Evolutionary conservation across 2,329 filamentous ascomycete genomes (phyloP), one percentile per base, ranked within the genome.

Genomic region (Fusarium incarnatum): DNA sequence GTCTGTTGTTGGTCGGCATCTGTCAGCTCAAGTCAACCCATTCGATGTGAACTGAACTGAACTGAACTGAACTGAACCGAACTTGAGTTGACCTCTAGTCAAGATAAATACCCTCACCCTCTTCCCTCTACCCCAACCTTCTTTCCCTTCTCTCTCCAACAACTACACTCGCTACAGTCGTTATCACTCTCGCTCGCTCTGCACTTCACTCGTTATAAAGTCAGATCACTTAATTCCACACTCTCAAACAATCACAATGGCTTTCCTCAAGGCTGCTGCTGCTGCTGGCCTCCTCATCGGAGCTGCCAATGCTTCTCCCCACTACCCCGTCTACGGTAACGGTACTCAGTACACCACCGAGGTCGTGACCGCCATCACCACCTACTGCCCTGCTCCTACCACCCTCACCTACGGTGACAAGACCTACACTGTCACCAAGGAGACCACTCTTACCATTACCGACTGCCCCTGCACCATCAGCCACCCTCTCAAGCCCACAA

Each of bases 371-470:
- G 81, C 83, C 64, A 87, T 87, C 84, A 89, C 86, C 81, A 94
- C 91, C 78, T 92, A 86, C 88, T 94, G 92, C 88, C 90, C 91
- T 22, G 84, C 78, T 72, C 79, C 91, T 70, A 93, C 91, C 74
- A 80, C 83, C 73, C 81, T 93, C 80, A 87, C 86, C 78, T 84
- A 91, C 83, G 86, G 85, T 79, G 83, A 81, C 81, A 84, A 86
- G 79, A 92, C 90, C 82, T 92, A 91, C 86, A 90, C 87, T 75
- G 85, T 93, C 81, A 89, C 89, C 71, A 83, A 86, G 82, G 87
- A 90, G 78, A 90, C 88, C 78, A 90, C 88, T 79, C 81, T 91
- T 80, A 92, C 90, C 83, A 87, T 92, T 85, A 88, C 88, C 75
- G 84, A 91, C 85, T 91, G 90, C 86, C 87, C 89, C 72, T 92